Base-by-base conservation (phyloP, 768 basidiomycete genomes). In the Punctularia strigosozonata region DNA sequence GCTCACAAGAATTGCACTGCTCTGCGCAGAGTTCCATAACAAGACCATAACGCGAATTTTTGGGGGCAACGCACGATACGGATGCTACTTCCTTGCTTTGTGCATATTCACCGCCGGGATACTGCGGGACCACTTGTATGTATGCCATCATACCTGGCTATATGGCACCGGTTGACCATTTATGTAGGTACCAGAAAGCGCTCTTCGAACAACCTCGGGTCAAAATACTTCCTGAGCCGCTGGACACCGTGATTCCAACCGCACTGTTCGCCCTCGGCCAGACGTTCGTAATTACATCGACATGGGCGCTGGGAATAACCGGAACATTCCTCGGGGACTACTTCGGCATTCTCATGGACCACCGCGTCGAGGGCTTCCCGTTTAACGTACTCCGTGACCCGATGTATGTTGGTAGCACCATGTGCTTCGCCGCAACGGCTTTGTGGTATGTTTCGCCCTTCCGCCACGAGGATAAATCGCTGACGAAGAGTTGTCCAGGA, bases 381-480 rank as follows among this genome's bases (percentile, higher is more conserved):
- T 99, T 97, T 70, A 94, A 94, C 55, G 71, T 95, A 34, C 68
- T 92, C 30, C 68, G 75, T 15, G 82, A 95, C 57, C 94, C 94
- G 0, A 99, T 99, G 94, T 98, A 99, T 54, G 84, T 90, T 33
- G 94, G 94, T 6, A 89, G 83, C 52, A 91, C 90, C 4, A 63
- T 99, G 64, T 86, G 80, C 55, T 97, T 97, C 62, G 61, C 75
- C 25, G 92, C 79, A 17, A 78, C 75, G 1, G 83, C 94, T 0
- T 66, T 99, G 24, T 94, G 89, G 90, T 90, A 43, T 50, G 80
- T 56, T 15, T 5, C 18, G 26, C 20, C 41, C 21, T 5, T 24
- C 12, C 23, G 4, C 25, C n/a, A 18, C 15, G 12, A 4, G 25
- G 19, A 35, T 25, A 25, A 32, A 34, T 42, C 13, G n/a, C 5